phyloP scores from a whole-genome alignment of 1,284 basidiomycete species.

The Exobasidium cylindrosporum region DNA sequence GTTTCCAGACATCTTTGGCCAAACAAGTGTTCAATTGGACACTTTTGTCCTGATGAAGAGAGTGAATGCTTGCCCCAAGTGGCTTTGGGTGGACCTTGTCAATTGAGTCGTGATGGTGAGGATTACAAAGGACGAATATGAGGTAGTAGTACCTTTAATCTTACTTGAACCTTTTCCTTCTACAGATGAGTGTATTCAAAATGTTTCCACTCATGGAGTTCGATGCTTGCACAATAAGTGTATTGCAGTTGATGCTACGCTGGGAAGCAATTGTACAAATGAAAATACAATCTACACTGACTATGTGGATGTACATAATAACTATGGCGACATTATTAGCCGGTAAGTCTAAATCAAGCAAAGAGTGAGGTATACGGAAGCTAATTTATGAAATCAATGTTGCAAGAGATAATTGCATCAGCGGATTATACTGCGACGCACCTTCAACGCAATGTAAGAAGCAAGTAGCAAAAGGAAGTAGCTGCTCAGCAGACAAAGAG shows the following conservation, averaged over 20 bases:
- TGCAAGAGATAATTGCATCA: conserved; percentile 11
- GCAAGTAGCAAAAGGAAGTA: background rate
- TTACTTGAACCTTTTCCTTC: too few relatives aligned
- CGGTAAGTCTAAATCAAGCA: background rate
- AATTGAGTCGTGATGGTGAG: conserved; percentile 2
- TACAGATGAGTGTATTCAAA: conserved; percentile 3
- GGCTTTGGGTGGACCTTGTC: conserved; percentile 5
- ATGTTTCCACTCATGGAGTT: background rate
- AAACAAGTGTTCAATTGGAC: background rate
- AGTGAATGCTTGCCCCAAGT: conserved; percentile 3
- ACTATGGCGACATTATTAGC: conserved; percentile 7
- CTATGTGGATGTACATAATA: background rate
- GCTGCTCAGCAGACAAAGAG: conserved; percentile 10
- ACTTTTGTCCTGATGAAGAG: conserved; percentile 12
- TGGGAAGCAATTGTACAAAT: background rate
- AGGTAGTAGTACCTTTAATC: too few relatives aligned
- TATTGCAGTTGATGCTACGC: conserved; percentile 1
- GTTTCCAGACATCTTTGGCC: conserved; percentile 6
- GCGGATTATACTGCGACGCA: conserved; percentile 1
- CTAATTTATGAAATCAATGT: too few relatives aligned
- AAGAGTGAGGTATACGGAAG: too few relatives aligned
- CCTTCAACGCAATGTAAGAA: background rate
- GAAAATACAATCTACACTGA: conserved; percentile 9
- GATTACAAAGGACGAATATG: background rate
- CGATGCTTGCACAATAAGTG: conserved; percentile 8